Base-by-base conservation (phyloP, 805 yeast species). In the Huiozyma sinensis region DNA sequence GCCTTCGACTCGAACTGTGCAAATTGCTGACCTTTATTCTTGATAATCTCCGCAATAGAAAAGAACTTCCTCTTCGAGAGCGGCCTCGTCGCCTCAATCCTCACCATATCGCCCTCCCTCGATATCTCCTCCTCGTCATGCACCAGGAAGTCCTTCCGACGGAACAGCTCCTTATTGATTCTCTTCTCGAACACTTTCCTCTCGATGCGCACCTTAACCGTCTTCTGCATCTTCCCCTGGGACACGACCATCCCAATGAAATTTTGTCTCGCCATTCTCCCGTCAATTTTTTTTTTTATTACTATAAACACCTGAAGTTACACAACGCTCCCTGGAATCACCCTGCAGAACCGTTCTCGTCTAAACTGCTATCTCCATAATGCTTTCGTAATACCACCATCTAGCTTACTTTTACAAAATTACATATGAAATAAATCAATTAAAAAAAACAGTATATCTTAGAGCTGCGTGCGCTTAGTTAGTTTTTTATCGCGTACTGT, bases 141-240 rank as follows among this genome's bases (percentile, higher is more conserved):
- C 12, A 88, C 97, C 47, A 90, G 67, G 63, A 77, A 88, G 57
- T 86, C 94, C 56, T 83, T 84, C 68, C 88, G 77, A 56, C 75
- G 79, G 56, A 83, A 68, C 52, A 85, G 72, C 52, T 85, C 86
- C 66, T 83, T 84, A 61, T 83, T 83, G 50, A 85, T 75, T 47
- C 71, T 67, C 46, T 75, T 75, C 64, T 87, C 83, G 69, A 80
- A 86, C 37, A 76, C 75, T 57, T 79, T 80, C 39, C 79, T 79
- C 60, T 83, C 82, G 31, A 90, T 89, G 48, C 95, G 76, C 47
- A 90, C 97, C 68, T 88, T 89, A 50, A 90, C 88, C 46, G 97
- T 90, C 69, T 90, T 92, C 66, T 76, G 75, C 96, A 89, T 92
- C 64, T 87, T 87, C 37, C 97, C 97, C 60, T 89, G 97, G 41